Conservation (phyloP, 148 eudicot species). For the Rhododendron molle region DNA sequence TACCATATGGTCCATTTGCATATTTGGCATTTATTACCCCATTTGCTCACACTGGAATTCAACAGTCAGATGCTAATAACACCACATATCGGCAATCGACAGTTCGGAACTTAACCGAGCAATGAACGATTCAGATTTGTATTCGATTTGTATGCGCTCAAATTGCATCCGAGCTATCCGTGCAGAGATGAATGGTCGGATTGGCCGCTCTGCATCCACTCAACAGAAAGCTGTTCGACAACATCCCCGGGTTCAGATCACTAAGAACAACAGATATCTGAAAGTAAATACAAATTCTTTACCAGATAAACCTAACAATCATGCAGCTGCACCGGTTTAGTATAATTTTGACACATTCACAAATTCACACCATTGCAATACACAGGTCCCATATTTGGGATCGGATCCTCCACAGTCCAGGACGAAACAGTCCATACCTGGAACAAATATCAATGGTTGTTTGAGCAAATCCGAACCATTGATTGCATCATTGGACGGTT, state of each 20-base stretch:
- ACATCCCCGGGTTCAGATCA: neutral
- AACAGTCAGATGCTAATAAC: conserved; percentile 31
- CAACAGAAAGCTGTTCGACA: fast-evolving
- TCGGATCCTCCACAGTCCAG: too few relatives aligned
- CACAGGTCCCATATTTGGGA: neutral
- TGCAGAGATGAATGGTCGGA: too few relatives aligned
- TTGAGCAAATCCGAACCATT: too few relatives aligned
- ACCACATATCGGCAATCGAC: neutral
- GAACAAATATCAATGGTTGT: neutral
- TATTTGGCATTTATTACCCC: conserved; percentile 37
- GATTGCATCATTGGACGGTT: too few relatives aligned
- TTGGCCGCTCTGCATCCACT: too few relatives aligned
- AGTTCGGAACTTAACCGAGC: too few relatives aligned
- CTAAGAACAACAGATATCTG: too few relatives aligned
- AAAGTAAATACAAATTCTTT: neutral
- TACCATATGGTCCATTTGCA: conserved; percentile 25
- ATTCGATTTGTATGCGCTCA: too few relatives aligned
- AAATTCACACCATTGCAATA: neutral
- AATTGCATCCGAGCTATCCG: too few relatives aligned
- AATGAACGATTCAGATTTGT: too few relatives aligned
- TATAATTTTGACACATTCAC: neutral
- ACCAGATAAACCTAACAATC: neutral
- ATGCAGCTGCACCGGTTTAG: neutral
- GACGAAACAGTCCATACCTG: too few relatives aligned
- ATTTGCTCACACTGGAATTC: conserved; percentile 8